Evolutionary conservation across 495 filamentous ascomycete genomes (phyloP).

Genomic region (Aspergillus sclerotioniger): DNA sequence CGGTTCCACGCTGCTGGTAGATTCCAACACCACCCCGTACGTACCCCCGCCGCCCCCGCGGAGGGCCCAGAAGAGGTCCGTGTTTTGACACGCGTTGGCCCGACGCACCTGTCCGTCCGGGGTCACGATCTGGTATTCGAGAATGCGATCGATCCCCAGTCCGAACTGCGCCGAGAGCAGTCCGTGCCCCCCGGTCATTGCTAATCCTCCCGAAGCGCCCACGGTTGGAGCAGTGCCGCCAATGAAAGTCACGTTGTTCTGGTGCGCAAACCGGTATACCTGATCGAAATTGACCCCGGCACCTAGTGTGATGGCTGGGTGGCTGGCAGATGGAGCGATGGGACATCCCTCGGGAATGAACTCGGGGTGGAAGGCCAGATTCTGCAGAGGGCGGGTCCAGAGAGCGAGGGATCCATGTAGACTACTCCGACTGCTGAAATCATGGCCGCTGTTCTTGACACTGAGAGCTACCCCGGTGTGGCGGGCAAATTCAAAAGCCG

Average conservation of each 20-base stretch:
- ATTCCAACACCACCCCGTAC: conserved; percentile 50
- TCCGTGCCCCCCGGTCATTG: conserved; percentile 41
- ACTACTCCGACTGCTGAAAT: conserved; percentile 52
- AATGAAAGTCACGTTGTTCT: conserved; percentile 23
- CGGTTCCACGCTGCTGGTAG: conserved; percentile 37
- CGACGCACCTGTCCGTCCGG: conserved; percentile 41
- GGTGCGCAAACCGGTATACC: conserved; percentile 36
- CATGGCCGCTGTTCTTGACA: conserved; percentile 59
- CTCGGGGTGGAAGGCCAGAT: conserved; percentile 20
- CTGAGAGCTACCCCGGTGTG: conserved; percentile 14
- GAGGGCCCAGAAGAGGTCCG: conserved; percentile 52
- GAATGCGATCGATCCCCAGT: conserved; percentile 47
- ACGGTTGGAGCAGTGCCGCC: conserved; percentile 24
- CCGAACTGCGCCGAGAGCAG: conserved; percentile 39
- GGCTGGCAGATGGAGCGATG: conserved; percentile 24
- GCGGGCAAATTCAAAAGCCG: conserved; percentile 15
- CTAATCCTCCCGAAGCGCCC: conserved; percentile 38
- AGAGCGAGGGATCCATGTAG: conserved; percentile 48
- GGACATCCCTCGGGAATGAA: conserved; percentile 21
- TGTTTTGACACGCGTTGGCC: conserved; percentile 38
- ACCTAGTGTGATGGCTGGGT: conserved; percentile 43
- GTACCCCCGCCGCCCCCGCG: conserved; percentile 56
- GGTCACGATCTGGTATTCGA: conserved; percentile 43
- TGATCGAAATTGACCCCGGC: conserved; percentile 49
- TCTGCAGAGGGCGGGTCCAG: conserved; percentile 52